Percentiles rank a stretch among this genome's conserved stretches.
These are phyloP conservation scores for Hericium erinaceus DNA, from an alignment of 768 basidiomycete species.

Conservation along the genomic window DNA sequence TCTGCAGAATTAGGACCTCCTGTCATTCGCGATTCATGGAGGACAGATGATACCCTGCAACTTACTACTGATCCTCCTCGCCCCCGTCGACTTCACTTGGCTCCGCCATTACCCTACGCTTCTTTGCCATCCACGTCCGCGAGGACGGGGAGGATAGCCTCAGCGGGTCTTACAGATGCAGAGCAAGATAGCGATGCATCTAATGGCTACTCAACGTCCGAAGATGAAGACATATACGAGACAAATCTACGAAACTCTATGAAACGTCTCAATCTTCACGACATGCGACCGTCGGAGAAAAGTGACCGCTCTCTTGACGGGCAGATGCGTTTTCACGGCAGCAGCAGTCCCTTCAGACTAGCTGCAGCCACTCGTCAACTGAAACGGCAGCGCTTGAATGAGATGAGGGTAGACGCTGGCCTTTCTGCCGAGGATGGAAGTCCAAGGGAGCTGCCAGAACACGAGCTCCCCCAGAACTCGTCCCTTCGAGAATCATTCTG, in stretches of 20 bases:
- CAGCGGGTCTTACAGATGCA: background rate
- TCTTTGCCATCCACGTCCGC: background rate
- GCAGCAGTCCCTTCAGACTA: slow-evolving; percentile 6
- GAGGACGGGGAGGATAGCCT: too few species aligned
- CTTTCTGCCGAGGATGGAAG: background rate
- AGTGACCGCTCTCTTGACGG: slow-evolving; percentile 7
- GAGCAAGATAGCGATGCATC: background rate
- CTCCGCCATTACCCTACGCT: slow-evolving; percentile 1
- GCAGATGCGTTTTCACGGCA: slow-evolving; percentile 11
- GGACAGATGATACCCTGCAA: slow-evolving; percentile 17
- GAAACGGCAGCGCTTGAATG: slow-evolving; percentile 1
- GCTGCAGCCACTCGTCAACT: slow-evolving; percentile 4
- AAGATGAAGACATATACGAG: background rate
- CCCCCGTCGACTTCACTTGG: background rate
- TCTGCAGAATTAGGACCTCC: slow-evolving; percentile 53
- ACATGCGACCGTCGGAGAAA: slow-evolving; percentile 5
- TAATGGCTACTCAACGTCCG: background rate
- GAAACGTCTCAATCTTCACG: slow-evolving; percentile 9
- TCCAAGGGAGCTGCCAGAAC: background rate
- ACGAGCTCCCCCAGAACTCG: background rate
- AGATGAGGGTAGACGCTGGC: slow-evolving; percentile 1
- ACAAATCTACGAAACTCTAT: slow-evolving; percentile 1
- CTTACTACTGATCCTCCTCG: background rate
- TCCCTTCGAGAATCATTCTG: slow-evolving; percentile 9
- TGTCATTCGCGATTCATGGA: slow-evolving; percentile 61